Base-by-base conservation (phyloP, 2,329 filamentous ascomycete species). In the Diaporthe batatas region DNA sequence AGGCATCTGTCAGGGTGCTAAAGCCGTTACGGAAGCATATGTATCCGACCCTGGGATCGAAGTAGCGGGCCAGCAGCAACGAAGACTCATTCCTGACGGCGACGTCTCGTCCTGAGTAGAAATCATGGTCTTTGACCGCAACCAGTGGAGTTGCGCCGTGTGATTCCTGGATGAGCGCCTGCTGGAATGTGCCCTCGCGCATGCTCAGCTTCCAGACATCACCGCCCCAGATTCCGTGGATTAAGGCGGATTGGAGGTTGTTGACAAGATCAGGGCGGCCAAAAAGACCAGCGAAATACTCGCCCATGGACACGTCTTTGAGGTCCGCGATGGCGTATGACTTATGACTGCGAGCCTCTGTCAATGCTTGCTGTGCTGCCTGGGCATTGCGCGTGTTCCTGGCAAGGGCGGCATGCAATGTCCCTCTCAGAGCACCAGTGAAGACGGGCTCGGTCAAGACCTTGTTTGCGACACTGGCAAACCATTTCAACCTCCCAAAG, bases 211-310 rank as follows among this genome's bases (percentile, higher is more conserved):
- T 88, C 80, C 93, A 91, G 62, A 97, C 90, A 82, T 98, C 93
- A 6, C 96, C 96, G 29, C 95, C 96, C 81, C 97, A 98, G 73
- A 98, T 94, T 54, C 96, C 96, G 81, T 98, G 96, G 69, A 94
- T 78, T 79, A 91, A 83, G 68, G 92, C 94, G 6, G 94, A 98
- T 8, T 91, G 82, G 23, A 98, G 70, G 77, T 97, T 95, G 76
- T 96, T 87, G 18, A 90, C 90, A 8, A 93, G 75, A 44, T 85
- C 81, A 29, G 86, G 84, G 55, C 87, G 86, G 6, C 82, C 82
- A 21, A 91, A 80, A 10, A 90, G 82, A 39, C 90, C 84, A 2
- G 83, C 81, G 10, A 94, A 80, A 79, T 92, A 96, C 0, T 88
- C 86, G 39, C 89, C 91, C n/a, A 96, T 84, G 1, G 93, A 94